Evolutionary conservation across 345 rosid genomes (phyloP).

Genomic region (Noccaea caerulescens): DNA sequence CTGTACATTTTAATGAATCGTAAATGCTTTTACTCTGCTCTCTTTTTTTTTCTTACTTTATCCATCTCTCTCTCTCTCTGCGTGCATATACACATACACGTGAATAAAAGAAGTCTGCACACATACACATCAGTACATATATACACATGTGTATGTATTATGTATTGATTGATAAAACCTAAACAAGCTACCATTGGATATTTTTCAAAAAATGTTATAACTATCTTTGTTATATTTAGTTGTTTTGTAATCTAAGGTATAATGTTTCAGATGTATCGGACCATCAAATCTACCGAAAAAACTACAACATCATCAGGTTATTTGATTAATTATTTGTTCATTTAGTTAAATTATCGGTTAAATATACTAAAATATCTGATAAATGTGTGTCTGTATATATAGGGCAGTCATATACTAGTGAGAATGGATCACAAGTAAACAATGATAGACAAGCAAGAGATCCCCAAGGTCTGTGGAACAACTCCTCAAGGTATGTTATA

Average conservation of each 20-base stretch:
- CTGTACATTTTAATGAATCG: slow-evolving; percentile 45
- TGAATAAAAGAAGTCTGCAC: slow-evolving; percentile 33
- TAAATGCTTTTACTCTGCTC: slow-evolving; percentile 45
- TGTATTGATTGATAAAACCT: slow-evolving; percentile 3
- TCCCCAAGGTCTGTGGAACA: slow-evolving; percentile 40
- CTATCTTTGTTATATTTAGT: not conserved
- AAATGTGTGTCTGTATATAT: slow-evolving; percentile 2
- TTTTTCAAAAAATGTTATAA: not conserved
- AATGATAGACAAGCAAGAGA: slow-evolving; percentile 27
- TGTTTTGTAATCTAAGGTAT: slow-evolving; percentile 20
- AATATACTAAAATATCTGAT: not conserved
- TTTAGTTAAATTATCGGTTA: not conserved
- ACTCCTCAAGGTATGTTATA: slow-evolving; percentile 46
- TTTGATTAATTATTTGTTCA: slow-evolving; percentile 13
- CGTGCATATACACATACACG: slow-evolving; percentile 34
- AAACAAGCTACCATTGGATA: not conserved
- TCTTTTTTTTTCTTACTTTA: slow-evolving; percentile 38
- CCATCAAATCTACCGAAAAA: slow-evolving; percentile 46
- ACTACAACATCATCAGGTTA: slow-evolving; percentile 46
- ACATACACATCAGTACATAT: not conserved
- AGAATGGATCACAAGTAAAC: slow-evolving; percentile 73
- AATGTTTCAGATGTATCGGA: slow-evolving; percentile 48
- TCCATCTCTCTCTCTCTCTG: slow-evolving; percentile 40
- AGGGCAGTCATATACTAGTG: slow-evolving; percentile 77
- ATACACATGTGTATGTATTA: not conserved